Base-by-base conservation (phyloP, 345 rosid species). In the Bruguiera parviflora region DNA sequence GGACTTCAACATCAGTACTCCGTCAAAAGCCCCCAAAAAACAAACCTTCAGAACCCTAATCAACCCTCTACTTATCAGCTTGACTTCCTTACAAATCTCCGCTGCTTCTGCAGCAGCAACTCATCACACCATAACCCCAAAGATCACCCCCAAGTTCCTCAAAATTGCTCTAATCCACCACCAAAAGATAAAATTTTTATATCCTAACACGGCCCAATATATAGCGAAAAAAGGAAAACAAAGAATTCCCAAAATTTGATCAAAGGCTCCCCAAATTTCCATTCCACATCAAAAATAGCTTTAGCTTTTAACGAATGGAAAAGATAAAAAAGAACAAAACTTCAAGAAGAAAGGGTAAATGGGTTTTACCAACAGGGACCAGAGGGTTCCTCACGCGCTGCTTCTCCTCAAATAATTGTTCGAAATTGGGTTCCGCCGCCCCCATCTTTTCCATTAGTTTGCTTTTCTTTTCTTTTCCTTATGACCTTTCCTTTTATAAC, bases 371-470 rank as follows among this genome's bases (percentile, higher is more conserved):
- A 37, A 90, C 70, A 37, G 96, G 96, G 13, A 90, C 96, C 35
- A 86, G 77, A 68, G 96, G 96, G 66, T 90, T 90, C 66, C 89
- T 77, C 16, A 71, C 80, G 1, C 86, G 86, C 77, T 85, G 82
- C 85, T 86, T 90, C 82, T 85, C 86, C 69, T 74, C 82, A 8
- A 74, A 71, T 4, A 90, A 78, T 5, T 86, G 87, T 58, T 86
- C 96, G 71, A 88, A 65, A 56, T 65, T 77, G 19, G 88, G 84
- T 53, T 90, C 91, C 5, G 81, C 73, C 3, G 70, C 31, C 47
- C 77, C 76, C 86, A 83, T 83, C 73, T 79, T 81, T 76, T 61
- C 68, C 67, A 32, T 46, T 22, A 35, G 66, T 2, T 13, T 43
- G 15, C 39, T 0, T 35, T 35, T 8, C 7, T 5, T 33, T 15